Base-by-base conservation (phyloP, 495 filamentous ascomycete genomes). In the Cudoniella acicularis region DNA sequence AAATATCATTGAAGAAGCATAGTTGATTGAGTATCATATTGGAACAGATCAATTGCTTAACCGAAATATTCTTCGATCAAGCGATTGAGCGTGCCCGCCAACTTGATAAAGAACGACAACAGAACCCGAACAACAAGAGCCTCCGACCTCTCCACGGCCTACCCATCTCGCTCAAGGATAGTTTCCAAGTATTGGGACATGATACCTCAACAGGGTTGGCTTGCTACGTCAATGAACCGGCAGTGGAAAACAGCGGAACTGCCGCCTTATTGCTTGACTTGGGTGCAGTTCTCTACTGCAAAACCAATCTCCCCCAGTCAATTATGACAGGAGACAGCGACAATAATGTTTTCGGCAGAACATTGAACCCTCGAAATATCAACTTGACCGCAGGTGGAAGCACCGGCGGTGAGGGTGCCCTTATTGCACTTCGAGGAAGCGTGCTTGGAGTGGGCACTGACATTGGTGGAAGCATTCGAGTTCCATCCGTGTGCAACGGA, bases 261-360 rank as follows among this genome's bases (percentile, higher is more conserved):
- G 64, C 71, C 1, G 54, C 25, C 26, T 64, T 79, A 13, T 67
- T 79, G 1, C 56, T 69, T 24, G 48, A 65, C 0, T 66, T 69
- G 0, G 78, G 78, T 4, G 78, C 84, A 0, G 73, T 88, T 6
- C 71, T 87, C 30, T 83, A 81, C 61, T 75, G 76, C 65, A 89
- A 88, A 66, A 86, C 86, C 17, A 83, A 78, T 27, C 57, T 81
- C 40, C 83, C 83, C 1, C 80, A 84, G 59, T 73, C 74, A 2
- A 68, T 82, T 53, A 78, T 85, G 75, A 18, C 74, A 21, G 67
- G 66, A 3, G 79, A 83, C 47, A 70, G 78, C 0, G 69, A 77
- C 13, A 88, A 87, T 67, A 87, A 88, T 62, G 70, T 89, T 36
- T 82, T 87, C 52, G 85, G 86, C 4, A 73, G 79, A 11, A 85